Evolutionary conservation across 169 alveolate genomes (phyloP).

Genomic region (Pseudocohnilembus persalinus): DNA sequence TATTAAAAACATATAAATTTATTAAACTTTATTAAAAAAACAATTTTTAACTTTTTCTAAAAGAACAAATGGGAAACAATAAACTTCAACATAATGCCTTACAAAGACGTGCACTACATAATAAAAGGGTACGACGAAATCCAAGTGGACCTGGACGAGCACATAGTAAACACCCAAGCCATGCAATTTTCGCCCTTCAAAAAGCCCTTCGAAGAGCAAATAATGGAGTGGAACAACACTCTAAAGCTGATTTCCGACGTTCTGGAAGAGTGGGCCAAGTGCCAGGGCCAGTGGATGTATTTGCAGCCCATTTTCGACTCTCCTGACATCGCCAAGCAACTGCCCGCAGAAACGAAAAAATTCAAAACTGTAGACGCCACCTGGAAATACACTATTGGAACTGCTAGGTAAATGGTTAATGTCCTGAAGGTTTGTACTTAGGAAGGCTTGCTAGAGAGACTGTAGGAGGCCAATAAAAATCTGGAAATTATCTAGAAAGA

Average conservation of each 20-base stretch:
- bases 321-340: conserved; percentile 90
- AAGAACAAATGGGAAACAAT: conserved; percentile 72
- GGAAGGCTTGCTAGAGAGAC: conserved; percentile 90
- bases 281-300: conserved; percentile 86
- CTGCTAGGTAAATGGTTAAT: conserved; percentile 78
- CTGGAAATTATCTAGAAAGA: conserved; percentile 93
- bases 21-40: no score
- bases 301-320: conserved; percentile 83
- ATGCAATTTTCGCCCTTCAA: conserved; percentile 93
- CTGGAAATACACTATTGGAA: conserved; percentile 88
- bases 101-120: conserved; percentile 65
- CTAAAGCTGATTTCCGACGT: conserved; percentile 88
- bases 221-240: conserved; percentile 89
- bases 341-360: conserved; percentile 92
- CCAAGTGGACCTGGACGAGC: conserved; percentile 91
- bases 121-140: conserved; percentile 88
- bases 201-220: conserved; percentile 92
- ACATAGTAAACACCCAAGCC: conserved; percentile 91
- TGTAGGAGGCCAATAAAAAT: conserved; percentile 87
- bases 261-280: conserved; percentile 90
- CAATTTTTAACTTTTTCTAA: no score
- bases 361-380: conserved; percentile 93
- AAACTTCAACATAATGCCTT: conserved; percentile 72
- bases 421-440: conserved; percentile 82
- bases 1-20: no score